phyloP scores from a whole-genome alignment of 148 eudicot species.

The Beta vulgaris region DNA sequence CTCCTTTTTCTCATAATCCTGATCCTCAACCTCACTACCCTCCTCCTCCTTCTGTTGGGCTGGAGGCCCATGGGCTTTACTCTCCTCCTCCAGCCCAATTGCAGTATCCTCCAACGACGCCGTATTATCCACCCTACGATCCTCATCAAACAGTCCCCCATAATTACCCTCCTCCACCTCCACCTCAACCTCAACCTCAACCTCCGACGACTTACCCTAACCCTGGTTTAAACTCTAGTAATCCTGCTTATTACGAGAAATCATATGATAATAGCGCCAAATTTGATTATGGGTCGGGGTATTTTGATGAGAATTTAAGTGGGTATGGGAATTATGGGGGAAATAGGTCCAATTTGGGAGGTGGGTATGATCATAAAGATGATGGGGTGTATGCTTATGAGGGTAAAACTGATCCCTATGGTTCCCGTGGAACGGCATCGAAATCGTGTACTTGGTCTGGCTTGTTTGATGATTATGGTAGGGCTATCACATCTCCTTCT shows the following conservation, averaged over 20 bases:
- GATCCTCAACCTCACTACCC: conserved; percentile 46
- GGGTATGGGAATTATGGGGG: conserved; percentile 33
- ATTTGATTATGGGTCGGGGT: conserved; percentile 38
- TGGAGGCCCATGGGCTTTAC: conserved; percentile 42
- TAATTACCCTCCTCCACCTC: conserved; percentile 12
- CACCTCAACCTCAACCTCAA: background rate
- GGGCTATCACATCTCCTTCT: conserved; percentile 52
- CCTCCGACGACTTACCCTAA: conserved; percentile 21
- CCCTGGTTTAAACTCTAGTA: conserved; percentile 30
- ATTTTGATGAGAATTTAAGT: conserved; percentile 34
- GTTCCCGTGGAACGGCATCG: conserved; percentile 56
- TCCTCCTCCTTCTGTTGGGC: conserved; percentile 26
- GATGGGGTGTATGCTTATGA: conserved; percentile 71
- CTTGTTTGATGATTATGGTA: conserved; percentile 85
- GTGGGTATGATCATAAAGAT: conserved; percentile 34
- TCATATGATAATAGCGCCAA: conserved; percentile 30
- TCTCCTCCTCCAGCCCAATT: conserved; percentile 26
- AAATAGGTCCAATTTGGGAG: conserved; percentile 38
- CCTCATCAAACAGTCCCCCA: conserved; percentile 24
- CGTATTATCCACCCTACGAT: conserved; percentile 46
- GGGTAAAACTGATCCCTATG: conserved; percentile 75
- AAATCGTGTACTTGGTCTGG: conserved; percentile 60
- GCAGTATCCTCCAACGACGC: conserved; percentile 16
- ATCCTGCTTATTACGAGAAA: conserved; percentile 25
- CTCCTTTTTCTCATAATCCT: conserved; percentile 36